Base-by-base conservation (phyloP, 768 basidiomycete genomes). In the Stropharia rugosoannulata region DNA sequence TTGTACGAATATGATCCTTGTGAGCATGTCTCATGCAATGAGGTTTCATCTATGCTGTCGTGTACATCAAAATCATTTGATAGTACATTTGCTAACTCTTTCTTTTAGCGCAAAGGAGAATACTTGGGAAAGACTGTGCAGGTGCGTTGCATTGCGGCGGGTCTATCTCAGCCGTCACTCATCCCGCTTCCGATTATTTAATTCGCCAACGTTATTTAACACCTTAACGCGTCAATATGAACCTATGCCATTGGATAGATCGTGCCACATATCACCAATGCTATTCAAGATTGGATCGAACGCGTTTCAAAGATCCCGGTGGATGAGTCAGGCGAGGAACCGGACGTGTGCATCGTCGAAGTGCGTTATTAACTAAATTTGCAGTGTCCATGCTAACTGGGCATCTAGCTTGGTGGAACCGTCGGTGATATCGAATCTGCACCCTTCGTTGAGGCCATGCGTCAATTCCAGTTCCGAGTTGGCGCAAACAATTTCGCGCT, bases 401-500 rank as follows among this genome's bases (percentile, higher is more conserved):
- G 13, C 53, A n/a, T 13, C 32, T 58, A 95, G 93, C 89, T 99
- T 58, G 96, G 96, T 54, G 96, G 96, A 18, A 99, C 96, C 0
- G 96, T 99, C 13, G 96, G 96, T 43, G 96, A 99, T 66, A 99
- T 99, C 68, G 96, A 99, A 66, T 97, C 94, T 5, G 95, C 95
- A 3, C 96, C 96, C 2, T 99, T 99, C 71, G 80, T 99, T 44
- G 96, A 99, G 71, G 96, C 96, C 0, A 95, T 99, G 90, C 87
- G 96, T n/a, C 96, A 99, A 70, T 99, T 99, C 80, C 96, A 99
- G 68, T 98, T 98, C 79, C 88, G 96, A 54, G 95, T 98, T 18
- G 95, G 96, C 15, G 83, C 90, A 68, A 92, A 94, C 56, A 98
- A 98, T 73, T 98, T 98, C 68, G 95, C 96, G 0, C 84, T 98